Base-by-base conservation (phyloP, 805 yeast genomes). In the Candida oleophila region DNA sequence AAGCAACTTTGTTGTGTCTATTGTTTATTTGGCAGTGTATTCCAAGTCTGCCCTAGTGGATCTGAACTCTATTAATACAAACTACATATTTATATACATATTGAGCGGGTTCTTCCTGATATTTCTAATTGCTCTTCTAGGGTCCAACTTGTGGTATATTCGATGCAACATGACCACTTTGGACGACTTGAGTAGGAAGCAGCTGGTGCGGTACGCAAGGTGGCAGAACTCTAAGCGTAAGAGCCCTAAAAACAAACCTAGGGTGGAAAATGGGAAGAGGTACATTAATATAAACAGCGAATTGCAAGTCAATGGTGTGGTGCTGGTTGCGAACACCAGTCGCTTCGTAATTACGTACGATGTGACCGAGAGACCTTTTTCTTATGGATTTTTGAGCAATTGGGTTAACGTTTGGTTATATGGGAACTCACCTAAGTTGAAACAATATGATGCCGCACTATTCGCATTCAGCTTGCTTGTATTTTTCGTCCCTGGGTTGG, bases 161-260 rank as follows among this genome's bases (percentile, higher is more conserved):
- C 41, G 52, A 1, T 48, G 49, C 5, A 84, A 86, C 53, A 64
- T 72, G 48, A 78, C 88, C 0, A 76, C 89, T 0, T 56, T 88
- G 11, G 92, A 86, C 51, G 82, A 78, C 32, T 57, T 83, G 35
- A 64, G 72, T 14, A 46, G 44, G 21, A 57, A 57, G 44, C 67
- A 63, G 45, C 50, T 66, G 28, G 66, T 66, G 37, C 58, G 65
- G 25, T 33, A 33, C 38, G 33, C 38, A 9, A n/a, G 39, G 19
- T 33, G 33, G 33, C 15, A 15, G 20, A 11, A 18, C 5, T 22
- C 38, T 18, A 19, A 20, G 11, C 4, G 32, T 4, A 16, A 18
- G 19, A 30, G 16, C 15, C 35, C 43, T 14, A 28, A 41, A 18
- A 22, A 22, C 9, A 32, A n/a, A 11, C 60, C 57, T 8, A 39